Conservation (phyloP, 257 asterid genomes). For the Ocimum tenuiflorum region DNA sequence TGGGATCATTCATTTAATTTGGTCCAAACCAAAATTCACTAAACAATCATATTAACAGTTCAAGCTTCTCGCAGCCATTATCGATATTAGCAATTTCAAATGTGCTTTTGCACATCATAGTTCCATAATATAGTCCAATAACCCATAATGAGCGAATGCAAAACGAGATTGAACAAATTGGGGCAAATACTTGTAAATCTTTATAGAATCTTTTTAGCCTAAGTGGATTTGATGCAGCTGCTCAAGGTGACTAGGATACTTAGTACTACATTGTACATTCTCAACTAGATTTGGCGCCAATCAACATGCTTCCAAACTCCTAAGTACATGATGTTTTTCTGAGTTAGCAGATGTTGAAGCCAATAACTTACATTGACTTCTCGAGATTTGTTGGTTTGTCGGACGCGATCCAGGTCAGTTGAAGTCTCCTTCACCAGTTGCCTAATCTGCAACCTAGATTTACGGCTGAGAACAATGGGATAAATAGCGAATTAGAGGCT, state of each 20-base stretch:
- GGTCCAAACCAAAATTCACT: not conserved
- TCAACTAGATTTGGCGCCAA: not conserved
- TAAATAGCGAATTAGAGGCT: not conserved
- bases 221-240: not conserved
- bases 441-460: slow-evolving; percentile 29
- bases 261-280: not conserved
- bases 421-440: slow-evolving; percentile 39
- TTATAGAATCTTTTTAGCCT: no score
- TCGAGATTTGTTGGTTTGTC: slow-evolving; percentile 21
- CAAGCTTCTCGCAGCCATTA: no score
- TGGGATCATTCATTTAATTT: not conserved
- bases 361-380: slow-evolving; percentile 26
- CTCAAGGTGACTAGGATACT: not conserved
- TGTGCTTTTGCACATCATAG: not conserved
- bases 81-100: not conserved
- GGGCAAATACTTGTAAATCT: not conserved
- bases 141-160: no score
- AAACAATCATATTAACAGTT: no score
- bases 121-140: no score
- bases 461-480: slow-evolving; percentile 18
- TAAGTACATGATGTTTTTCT: not conserved
- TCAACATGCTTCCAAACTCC: not conserved
- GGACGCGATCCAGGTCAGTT: slow-evolving; percentile 28
- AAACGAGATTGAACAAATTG: not conserved
- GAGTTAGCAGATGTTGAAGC: not conserved